Base-by-base conservation (phyloP, 495 filamentous ascomycete genomes). In the Lophiostoma macrostomum region DNA sequence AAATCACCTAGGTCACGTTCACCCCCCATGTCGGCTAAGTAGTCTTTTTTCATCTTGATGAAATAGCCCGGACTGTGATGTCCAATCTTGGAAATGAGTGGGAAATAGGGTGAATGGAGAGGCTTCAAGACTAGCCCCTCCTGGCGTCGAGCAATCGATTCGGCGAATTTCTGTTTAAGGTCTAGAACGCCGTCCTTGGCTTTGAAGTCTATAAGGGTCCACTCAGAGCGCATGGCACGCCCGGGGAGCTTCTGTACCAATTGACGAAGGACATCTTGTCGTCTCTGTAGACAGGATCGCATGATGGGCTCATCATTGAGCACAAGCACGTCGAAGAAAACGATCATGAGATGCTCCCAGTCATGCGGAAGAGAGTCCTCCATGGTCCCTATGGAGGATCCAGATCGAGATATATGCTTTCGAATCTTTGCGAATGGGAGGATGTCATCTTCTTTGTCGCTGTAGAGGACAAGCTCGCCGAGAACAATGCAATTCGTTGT, bases 41-140 rank as follows among this genome's bases (percentile, higher is more conserved):
- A 95, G 58, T 94, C 89, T 57, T 91, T 94, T 66, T 95, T 95
- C 23, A 95, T 64, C 68, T 95, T 95, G 61, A 95, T 86, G 69
- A 82, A 85, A 20, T 35, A 56, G 12, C 45, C 50, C 8, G 58
- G 45, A 7, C 50, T 34, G 11, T 50, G 19, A 13, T 45, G 13
- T 14, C 29, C 34, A 7, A n/a, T 22, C 76, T 75, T 42, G 74
- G 75, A 28, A 57, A 71, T 28, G 68, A 75, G 35, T 39, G 67
- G 56, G 43, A 95, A 85, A 59, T 94, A 95, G 0, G 88, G 80
- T 19, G 85, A 80, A 46, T 90, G 83, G n/a, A 71, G 75, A 25
- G 83, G 83, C 66, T 95, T 95, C 39, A 95, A 65, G 1, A 94
- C 80, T 30, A 86, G 74, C 0, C 90, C 90, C 72, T 95, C 90